Evolutionary conservation across 108 stramenopile species (phyloP).

Genomic region (Pseudonitzschia multistriata): DNA sequence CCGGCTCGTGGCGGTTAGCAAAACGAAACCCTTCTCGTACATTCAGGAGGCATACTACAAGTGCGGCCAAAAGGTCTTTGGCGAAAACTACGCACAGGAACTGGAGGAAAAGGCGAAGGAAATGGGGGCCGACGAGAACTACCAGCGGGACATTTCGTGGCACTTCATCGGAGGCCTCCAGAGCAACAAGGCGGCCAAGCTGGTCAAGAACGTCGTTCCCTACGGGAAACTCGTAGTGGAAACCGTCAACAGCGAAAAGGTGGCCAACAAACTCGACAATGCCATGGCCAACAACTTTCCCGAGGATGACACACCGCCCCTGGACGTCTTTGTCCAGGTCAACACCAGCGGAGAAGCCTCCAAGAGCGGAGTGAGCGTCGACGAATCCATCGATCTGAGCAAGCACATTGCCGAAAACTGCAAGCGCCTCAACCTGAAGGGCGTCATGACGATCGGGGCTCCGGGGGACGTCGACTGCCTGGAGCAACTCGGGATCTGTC

Average conservation of each 20-base stretch:
- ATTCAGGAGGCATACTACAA: slow-evolving; percentile 82
- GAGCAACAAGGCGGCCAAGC: slow-evolving; percentile 89
- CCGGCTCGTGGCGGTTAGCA: slow-evolving; percentile 88
- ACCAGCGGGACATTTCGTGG: slow-evolving; percentile 74
- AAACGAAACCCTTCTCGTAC: slow-evolving; percentile 90
- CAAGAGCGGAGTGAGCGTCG: slow-evolving; percentile 84
- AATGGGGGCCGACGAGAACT: slow-evolving; percentile 45
- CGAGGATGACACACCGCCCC: slow-evolving; percentile 17
- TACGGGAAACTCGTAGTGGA: slow-evolving; percentile 65
- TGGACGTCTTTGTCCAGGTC: slow-evolving; percentile 89
- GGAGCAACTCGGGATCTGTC: slow-evolving; percentile 60
- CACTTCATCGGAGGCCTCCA: slow-evolving; percentile 98
- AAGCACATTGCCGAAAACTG: slow-evolving; percentile 71
- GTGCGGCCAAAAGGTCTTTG: slow-evolving; percentile 91
- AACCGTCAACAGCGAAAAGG: slow-evolving; percentile 87
- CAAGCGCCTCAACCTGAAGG: slow-evolving; percentile 69
- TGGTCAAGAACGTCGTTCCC: slow-evolving; percentile 70
- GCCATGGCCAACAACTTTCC: slow-evolving; percentile 55
- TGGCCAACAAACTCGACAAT: slow-evolving; percentile 89
- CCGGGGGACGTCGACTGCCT: slow-evolving; percentile 86
- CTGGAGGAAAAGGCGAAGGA: slow-evolving; percentile 87
- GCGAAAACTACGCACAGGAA: slow-evolving; percentile 99
- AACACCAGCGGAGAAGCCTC: slow-evolving; percentile 96
- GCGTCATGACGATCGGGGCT: slow-evolving; percentile 99
- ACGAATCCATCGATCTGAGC: slow-evolving; percentile 54